Evolutionary conservation across 495 filamentous ascomycete genomes (phyloP).

Genomic region (Astrothelium macrocarpum): DNA sequence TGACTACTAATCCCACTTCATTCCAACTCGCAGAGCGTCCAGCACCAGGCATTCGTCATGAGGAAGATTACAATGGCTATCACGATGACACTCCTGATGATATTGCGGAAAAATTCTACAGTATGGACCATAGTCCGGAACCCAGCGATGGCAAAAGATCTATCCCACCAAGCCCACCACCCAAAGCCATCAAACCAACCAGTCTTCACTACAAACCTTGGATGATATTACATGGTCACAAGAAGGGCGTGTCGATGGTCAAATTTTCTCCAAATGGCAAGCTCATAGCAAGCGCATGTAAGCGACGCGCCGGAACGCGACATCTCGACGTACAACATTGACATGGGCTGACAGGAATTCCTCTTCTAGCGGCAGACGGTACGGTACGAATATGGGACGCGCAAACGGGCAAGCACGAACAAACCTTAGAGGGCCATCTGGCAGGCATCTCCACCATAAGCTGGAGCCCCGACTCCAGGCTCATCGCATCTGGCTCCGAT

Average conservation of each 20-base stretch:
- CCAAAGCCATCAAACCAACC: constrained; percentile 19
- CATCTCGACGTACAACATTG: background rate
- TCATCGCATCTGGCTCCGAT: constrained; percentile 83
- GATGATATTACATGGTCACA: constrained; percentile 64
- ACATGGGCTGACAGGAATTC: constrained; percentile 8
- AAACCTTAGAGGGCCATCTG: constrained; percentile 87
- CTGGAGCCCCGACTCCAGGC: constrained; percentile 80
- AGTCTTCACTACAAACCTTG: constrained; percentile 50
- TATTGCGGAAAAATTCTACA: background rate
- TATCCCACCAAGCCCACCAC: background rate
- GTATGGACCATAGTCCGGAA: background rate
- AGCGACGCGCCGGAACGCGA: constrained; percentile 16
- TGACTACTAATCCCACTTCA: background rate
- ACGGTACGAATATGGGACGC: constrained; percentile 88
- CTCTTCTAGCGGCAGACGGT: constrained; percentile 63
- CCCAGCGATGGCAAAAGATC: background rate
- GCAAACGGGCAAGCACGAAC: constrained; percentile 60
- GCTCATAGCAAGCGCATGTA: constrained; percentile 82
- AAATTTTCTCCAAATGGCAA: constrained; percentile 81
- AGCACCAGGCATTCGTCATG: background rate
- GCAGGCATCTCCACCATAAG: constrained; percentile 83
- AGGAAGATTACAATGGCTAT: background rate
- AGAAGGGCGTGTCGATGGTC: constrained; percentile 69
- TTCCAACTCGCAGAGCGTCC: constrained; percentile 4
- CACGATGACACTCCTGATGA: background rate